Conservation (phyloP, 108 stramenopile genomes). For the Pseudonitzschia delicatissima region DNA sequence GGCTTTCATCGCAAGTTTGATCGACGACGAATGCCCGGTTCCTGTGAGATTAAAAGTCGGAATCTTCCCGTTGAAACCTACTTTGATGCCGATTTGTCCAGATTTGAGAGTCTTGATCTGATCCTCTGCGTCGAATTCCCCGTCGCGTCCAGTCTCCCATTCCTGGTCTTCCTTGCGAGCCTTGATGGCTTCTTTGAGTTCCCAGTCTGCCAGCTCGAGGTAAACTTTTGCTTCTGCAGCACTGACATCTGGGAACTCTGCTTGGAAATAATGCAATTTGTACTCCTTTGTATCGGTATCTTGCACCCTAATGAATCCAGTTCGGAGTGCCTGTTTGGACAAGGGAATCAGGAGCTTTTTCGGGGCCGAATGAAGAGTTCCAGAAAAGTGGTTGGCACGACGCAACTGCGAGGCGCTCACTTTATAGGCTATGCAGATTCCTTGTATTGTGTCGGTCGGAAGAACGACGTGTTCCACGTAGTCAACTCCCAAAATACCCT, state of each 20-base stretch:
- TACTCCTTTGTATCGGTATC: slow-evolving; percentile 78
- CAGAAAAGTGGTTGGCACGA: slow-evolving; percentile 79
- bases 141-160: slow-evolving; percentile 49
- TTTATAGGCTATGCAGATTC: slow-evolving; percentile 83
- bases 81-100: slow-evolving; percentile 36
- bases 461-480: slow-evolving; percentile 79
- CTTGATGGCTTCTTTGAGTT: slow-evolving; percentile 64
- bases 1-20: neutral
- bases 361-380: slow-evolving; percentile 70
- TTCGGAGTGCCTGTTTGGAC: slow-evolving; percentile 43
- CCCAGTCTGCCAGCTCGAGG: slow-evolving; percentile 79
- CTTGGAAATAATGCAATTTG: slow-evolving; percentile 73
- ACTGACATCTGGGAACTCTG: slow-evolving; percentile 58
- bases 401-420: slow-evolving; percentile 56
- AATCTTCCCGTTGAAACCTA: slow-evolving; percentile 24
- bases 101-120: slow-evolving; percentile 10
- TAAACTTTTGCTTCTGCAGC: slow-evolving; percentile 70
- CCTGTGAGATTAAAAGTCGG: slow-evolving; percentile 29
- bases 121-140: slow-evolving; percentile 10
- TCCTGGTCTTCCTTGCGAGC: slow-evolving; percentile 72
- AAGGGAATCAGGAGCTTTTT: slow-evolving; percentile 78
- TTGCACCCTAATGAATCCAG: slow-evolving; percentile 70
- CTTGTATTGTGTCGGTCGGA: slow-evolving; percentile 86
- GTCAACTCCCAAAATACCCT: slow-evolving; percentile 52
- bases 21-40: slow-evolving; percentile 13